Base-by-base conservation (phyloP, 305 asterid genomes). In the Fraxinus xanthoxyloides region DNA sequence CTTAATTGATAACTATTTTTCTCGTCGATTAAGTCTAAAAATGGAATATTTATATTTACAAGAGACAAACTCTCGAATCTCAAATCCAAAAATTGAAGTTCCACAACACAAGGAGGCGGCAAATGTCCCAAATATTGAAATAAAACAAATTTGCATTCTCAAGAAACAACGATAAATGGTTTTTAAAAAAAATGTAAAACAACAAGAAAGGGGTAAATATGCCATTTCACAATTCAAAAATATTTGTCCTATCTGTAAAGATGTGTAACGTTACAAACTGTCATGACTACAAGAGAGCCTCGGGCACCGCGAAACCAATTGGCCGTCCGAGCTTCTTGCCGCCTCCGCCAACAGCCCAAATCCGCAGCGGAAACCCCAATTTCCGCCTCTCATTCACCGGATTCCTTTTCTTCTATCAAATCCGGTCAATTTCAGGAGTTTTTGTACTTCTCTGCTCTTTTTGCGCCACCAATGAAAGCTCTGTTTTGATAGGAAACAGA, bases 221-320 rank as follows among this genome's bases (percentile, higher is more conserved):
- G 83, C 34, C 54, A 75, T 72, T 34, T 21, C 46, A 73, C 5
- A 54, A 26, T 82, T 59, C 26, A 63, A 85, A 77, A 73, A 3
- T 75, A 5, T 4, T 59, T 17, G 63, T 51, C 63, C 63, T 51
- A 51, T 17, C 56, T 46, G 56, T 3, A 13, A 13, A 13, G 21
- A 17, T 26, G 38, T 56, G 56, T 77, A 35, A 79, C 80, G 78
- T 77, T 43, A 30, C 73, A 30, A 51, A 75, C 80, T 40, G 48
- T 30, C 56, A 12, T 24, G 24, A 17, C 21, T 51, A 17, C 63
- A 51, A 51, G 63, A 63, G 59, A 56, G 70, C 7, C 63, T 85
- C 89, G 89, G 85, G 79, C 79, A 85, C 72, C 83, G 48, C 78
- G 32, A 34, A 72, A 56, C 56, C 85, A 75, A 79, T 77, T 85